phyloP scores from a whole-genome alignment of 768 basidiomycete genomes.

The Leccinum imitatum region DNA sequence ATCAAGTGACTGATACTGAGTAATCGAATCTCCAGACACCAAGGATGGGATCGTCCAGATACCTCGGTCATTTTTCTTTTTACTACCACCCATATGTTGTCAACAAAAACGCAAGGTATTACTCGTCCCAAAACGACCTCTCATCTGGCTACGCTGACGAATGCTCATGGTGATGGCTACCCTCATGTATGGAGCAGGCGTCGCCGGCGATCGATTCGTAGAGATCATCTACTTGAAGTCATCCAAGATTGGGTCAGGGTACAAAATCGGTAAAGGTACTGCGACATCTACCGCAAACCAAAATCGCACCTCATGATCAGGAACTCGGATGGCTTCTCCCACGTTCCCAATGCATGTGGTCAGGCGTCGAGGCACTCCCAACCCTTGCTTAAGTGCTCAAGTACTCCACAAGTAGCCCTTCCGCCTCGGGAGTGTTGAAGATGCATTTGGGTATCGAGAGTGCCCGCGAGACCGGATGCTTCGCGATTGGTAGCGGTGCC shows the following conservation, averaged over 20 bases:
- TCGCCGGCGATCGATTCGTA: not conserved
- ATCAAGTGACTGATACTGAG: not conserved
- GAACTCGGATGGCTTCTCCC: not conserved
- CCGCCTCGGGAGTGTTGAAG: not conserved
- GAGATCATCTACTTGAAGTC: too few relatives aligned
- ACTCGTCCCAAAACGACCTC: not conserved
- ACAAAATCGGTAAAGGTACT: too few relatives aligned
- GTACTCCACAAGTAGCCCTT: not conserved
- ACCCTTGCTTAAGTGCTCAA: slow-evolving; percentile 1
- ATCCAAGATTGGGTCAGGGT: too few relatives aligned
- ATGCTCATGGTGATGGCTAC: not conserved
- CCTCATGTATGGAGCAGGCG: not conserved
- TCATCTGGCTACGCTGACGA: not conserved
- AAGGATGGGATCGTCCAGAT: not conserved
- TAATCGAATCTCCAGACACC: not conserved
- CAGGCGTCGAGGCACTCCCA: not conserved
- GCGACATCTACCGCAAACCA: too few relatives aligned
- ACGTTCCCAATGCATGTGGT: slow-evolving; percentile 11
- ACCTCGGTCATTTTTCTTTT: not conserved
- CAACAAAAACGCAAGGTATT: not conserved
- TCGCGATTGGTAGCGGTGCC: not conserved
- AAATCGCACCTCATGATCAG: not conserved
- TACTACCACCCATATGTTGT: not conserved
- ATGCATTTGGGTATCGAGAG: not conserved
- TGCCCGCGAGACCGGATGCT: not conserved